Percentiles rank a stretch among this genome's conserved stretches.
Evolutionary conservation across 1,284 basidiomycete species (phyloP).

Genomic region (Ceratobasidium sp.): DNA sequence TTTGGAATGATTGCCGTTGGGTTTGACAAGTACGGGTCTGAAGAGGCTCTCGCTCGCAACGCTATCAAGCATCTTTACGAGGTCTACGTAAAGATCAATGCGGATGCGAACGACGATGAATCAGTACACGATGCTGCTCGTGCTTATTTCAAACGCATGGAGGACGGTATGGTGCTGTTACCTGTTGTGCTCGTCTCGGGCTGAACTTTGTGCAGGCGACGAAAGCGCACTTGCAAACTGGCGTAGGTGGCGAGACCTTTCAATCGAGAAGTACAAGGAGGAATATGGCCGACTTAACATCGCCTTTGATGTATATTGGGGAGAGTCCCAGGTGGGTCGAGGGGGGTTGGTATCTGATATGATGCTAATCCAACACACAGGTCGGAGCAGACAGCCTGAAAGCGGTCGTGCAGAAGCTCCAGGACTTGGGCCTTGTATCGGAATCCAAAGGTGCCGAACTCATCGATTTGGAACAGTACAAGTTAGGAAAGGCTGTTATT

Average conservation of each 20-base stretch:
- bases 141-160: slow-evolving; percentile 96
- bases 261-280: slow-evolving; percentile 90
- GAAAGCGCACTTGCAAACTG: slow-evolving; percentile 87
- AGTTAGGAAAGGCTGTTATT: slow-evolving; percentile 91
- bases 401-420: slow-evolving; percentile 71
- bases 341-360: too few relatives aligned
- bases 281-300: slow-evolving; percentile 95
- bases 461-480: slow-evolving; percentile 78
- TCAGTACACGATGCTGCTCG: slow-evolving; percentile 69
- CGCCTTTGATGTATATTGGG: slow-evolving; percentile 93
- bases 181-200: slow-evolving; percentile 4
- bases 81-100: slow-evolving; percentile 95
- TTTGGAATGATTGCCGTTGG: slow-evolving; percentile 93
- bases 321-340: slow-evolving; percentile 75
- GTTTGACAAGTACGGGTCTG: slow-evolving; percentile 91
- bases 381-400: slow-evolving; percentile 86
- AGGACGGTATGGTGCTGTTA: slow-evolving; percentile 70
- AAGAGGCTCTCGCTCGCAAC: slow-evolving; percentile 85
- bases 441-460: slow-evolving; percentile 65
- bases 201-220: slow-evolving; percentile 64
- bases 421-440: slow-evolving; percentile 64
- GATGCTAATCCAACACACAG: not conserved
- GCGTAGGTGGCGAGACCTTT: slow-evolving; percentile 93
- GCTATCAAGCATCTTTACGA: slow-evolving; percentile 96
- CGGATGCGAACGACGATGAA: slow-evolving; percentile 71